These are phyloP conservation scores for Cytospora paraplurivora DNA, from an alignment of 2,329 filamentous ascomycete genomes.

Conservation along the genomic window DNA sequence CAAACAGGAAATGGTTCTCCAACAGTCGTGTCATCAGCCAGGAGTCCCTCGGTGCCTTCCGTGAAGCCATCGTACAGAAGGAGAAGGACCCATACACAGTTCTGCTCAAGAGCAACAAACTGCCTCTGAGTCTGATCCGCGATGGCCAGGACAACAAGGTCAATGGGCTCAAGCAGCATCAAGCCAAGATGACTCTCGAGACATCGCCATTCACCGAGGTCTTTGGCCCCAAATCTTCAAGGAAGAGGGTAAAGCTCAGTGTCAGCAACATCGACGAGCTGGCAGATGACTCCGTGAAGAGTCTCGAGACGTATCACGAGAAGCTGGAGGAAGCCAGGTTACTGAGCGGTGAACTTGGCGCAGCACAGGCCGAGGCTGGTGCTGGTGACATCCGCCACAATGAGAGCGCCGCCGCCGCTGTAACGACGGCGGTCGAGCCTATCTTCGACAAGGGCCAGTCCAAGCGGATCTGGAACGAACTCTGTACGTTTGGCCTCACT, in stretches of 20 bases:
- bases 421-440: slow-evolving; percentile 72
- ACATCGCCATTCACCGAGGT: slow-evolving; percentile 82
- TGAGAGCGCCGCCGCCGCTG: slow-evolving; percentile 45
- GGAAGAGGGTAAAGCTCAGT: slow-evolving; percentile 88
- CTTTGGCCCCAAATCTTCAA: slow-evolving; percentile 90
- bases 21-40: slow-evolving; percentile 91
- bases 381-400: slow-evolving; percentile 41
- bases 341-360: slow-evolving; percentile 69
- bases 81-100: slow-evolving; percentile 90
- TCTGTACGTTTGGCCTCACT: slow-evolving; percentile 48
- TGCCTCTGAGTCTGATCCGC: slow-evolving; percentile 91
- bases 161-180: slow-evolving; percentile 88
- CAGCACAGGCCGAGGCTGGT: slow-evolving; percentile 51
- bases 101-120: slow-evolving; percentile 94
- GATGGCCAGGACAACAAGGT: slow-evolving; percentile 65
- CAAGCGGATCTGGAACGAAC: slow-evolving; percentile 95
- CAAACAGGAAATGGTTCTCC: slow-evolving; percentile 90
- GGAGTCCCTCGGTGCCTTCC: slow-evolving; percentile 76
- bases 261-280: slow-evolving; percentile 82
- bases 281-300: slow-evolving; percentile 76
- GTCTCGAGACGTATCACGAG: slow-evolving; percentile 80
- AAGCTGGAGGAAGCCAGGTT: slow-evolving; percentile 77
- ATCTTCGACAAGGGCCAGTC: slow-evolving; percentile 95
- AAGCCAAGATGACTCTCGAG: slow-evolving; percentile 88
- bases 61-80: slow-evolving; percentile 89